A percentile compares a stretch with the other conserved stretches of the same genome.
phyloP scores from a whole-genome alignment of 2,329 filamentous ascomycete species.

The Xylaria sp. region DNA sequence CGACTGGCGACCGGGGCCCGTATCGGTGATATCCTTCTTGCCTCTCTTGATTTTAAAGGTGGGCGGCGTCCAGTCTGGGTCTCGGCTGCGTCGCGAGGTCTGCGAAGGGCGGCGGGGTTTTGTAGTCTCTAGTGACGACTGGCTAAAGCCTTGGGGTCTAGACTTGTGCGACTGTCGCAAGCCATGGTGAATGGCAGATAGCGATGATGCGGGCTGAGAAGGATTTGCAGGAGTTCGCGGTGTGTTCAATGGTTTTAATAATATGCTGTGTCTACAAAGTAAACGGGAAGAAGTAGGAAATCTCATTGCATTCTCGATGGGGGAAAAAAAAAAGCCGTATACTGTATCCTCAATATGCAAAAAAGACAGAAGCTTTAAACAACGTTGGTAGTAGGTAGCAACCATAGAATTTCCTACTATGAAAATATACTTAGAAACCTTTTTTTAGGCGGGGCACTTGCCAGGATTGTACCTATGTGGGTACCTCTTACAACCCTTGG shows the following conservation, averaged over 20 bases:
- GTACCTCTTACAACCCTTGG: no score
- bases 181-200: slow-evolving; percentile 76
- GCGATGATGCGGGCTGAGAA: slow-evolving; percentile 59
- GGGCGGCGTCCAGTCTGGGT: slow-evolving; percentile 37
- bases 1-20: slow-evolving; percentile 54
- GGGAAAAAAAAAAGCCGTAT: neutral
- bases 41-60: slow-evolving; percentile 56
- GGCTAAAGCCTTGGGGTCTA: slow-evolving; percentile 47
- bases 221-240: slow-evolving; percentile 29
- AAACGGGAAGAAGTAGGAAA: slow-evolving; percentile 43
- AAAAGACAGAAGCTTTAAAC: neutral
- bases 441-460: neutral
- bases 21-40: slow-evolving; percentile 63
- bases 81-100: slow-evolving; percentile 33
- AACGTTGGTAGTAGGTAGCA: neutral
- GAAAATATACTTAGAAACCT: neutral
- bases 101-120: slow-evolving; percentile 41
- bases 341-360: neutral
- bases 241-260: slow-evolving; percentile 30
- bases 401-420: neutral
- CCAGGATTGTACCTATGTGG: neutral
- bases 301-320: slow-evolving; percentile 46
- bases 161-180: slow-evolving; percentile 59
- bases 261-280: slow-evolving; percentile 43
- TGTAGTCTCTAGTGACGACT: slow-evolving; percentile 39